These are phyloP conservation scores for Perilla frutescens DNA, from an alignment of 257 asterid genomes.

Conservation along the genomic window DNA sequence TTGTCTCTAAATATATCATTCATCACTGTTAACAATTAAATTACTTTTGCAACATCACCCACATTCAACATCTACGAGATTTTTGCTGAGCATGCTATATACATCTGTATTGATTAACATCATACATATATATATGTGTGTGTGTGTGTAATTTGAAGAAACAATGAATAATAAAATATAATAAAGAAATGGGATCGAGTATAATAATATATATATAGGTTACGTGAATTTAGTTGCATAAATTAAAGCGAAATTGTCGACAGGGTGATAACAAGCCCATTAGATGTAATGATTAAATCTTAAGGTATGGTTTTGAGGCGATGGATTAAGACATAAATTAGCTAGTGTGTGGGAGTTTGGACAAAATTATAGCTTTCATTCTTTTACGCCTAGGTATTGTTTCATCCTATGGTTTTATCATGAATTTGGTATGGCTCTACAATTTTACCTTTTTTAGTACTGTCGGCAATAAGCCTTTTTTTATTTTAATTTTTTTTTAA, in stretches of 20 bases:
- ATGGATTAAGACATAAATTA: conserved; percentile 12
- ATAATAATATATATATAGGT: background rate
- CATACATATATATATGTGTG: too few species aligned
- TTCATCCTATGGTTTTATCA: background rate
- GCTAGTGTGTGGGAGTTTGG: conserved; percentile 1
- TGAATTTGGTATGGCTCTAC: too few species aligned
- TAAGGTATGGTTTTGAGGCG: conserved; percentile 23
- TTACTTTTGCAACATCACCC: too few species aligned
- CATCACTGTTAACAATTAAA: too few species aligned
- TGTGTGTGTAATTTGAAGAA: too few species aligned
- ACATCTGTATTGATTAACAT: too few species aligned
- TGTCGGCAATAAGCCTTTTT: too few species aligned
- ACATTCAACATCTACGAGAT: too few species aligned
- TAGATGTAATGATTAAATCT: conserved; percentile 29
- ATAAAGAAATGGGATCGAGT: background rate
- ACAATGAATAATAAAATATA: too few species aligned
- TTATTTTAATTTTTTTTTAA: too few species aligned
- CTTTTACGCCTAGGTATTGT: background rate
- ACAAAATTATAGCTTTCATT: background rate
- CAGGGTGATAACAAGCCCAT: background rate
- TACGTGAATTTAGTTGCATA: background rate
- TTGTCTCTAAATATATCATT: too few species aligned
- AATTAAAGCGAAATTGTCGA: background rate
- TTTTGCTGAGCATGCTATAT: too few species aligned
- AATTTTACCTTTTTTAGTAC: background rate